phyloP scores from a whole-genome alignment of 345 rosid species.

The Erysimum cheiranthoides region DNA sequence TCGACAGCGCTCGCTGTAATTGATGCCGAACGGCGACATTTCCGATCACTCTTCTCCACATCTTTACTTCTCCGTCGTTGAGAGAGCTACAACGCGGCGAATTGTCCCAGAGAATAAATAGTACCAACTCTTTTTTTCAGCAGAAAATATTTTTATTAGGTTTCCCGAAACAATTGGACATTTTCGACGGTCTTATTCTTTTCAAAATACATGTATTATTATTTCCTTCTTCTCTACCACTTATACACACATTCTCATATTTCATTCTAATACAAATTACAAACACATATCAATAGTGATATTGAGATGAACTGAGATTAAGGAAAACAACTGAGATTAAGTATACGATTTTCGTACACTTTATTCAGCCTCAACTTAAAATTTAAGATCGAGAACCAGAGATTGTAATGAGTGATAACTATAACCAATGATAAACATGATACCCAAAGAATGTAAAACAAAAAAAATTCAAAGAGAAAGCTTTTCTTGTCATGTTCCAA shows the following conservation, averaged over 20 bases:
- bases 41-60: conserved; percentile 56
- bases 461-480: neutral
- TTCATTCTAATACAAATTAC: too few species aligned
- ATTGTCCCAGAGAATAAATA: neutral
- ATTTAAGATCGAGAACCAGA: too few species aligned
- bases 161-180: neutral
- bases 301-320: too few species aligned
- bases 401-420: too few species aligned
- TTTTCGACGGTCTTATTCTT: too few species aligned
- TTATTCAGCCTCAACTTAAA: too few species aligned
- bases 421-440: neutral
- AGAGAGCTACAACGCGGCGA: conserved; percentile 28
- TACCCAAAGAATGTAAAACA: neutral
- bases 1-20: conserved; percentile 43
- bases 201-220: too few species aligned
- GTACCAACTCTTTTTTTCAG: neutral
- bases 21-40: conserved; percentile 47
- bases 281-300: too few species aligned
- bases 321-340: too few species aligned
- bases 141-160: neutral
- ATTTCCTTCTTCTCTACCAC: too few species aligned
- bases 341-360: too few species aligned
- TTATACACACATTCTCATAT: too few species aligned
- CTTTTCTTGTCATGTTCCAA: conserved; percentile 23
- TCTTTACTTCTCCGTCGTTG: conserved; percentile 27